A percentile compares a stretch with the other conserved stretches of the same genome.
Evolutionary conservation across 2,329 filamentous ascomycete genomes (phyloP).

Genomic region (Tolypocladium sp.): DNA sequence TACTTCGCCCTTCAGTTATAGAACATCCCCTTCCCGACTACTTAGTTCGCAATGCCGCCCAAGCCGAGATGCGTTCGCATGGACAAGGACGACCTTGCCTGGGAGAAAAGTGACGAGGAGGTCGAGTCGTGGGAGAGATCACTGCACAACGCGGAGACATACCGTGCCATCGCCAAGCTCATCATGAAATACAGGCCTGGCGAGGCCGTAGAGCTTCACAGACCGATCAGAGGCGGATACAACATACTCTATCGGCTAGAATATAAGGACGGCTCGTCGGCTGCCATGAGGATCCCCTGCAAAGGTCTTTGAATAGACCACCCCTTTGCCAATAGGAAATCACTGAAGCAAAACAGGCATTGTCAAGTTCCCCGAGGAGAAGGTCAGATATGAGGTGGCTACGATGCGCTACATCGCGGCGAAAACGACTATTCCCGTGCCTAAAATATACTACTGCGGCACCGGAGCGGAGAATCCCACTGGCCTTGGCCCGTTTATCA

Average conservation of each 20-base stretch:
- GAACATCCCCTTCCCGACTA: too few species aligned
- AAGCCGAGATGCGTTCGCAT: conserved; percentile 13
- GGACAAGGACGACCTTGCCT: conserved; percentile 16
- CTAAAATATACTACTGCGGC: conserved; percentile 20
- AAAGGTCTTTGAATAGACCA: conserved; percentile 8
- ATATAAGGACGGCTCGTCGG: conserved; percentile 21
- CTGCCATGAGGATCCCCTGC: conserved; percentile 16
- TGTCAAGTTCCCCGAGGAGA: conserved; percentile 23
- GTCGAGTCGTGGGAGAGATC: conserved; percentile 14
- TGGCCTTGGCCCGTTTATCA: conserved; percentile 25
- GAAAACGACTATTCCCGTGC: conserved; percentile 24
- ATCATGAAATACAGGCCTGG: conserved; percentile 15
- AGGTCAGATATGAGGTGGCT: conserved; percentile 23
- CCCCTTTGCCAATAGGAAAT: background rate
- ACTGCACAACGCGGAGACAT: conserved; percentile 8
- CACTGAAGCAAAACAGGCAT: conserved; percentile 4
- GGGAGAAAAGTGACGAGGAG: conserved; percentile 16
- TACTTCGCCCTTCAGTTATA: too few species aligned
- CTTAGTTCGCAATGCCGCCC: conserved; percentile 9
- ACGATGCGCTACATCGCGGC: conserved; percentile 21
- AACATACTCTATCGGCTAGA: conserved; percentile 20
- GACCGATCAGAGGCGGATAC: conserved; percentile 16
- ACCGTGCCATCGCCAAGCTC: conserved; percentile 10
- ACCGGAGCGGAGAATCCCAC: conserved; percentile 19
- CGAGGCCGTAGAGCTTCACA: conserved; percentile 12